Conservation (phyloP, 192 early-diverging fungal genomes). For the Martensiomyces pterosporus region DNA sequence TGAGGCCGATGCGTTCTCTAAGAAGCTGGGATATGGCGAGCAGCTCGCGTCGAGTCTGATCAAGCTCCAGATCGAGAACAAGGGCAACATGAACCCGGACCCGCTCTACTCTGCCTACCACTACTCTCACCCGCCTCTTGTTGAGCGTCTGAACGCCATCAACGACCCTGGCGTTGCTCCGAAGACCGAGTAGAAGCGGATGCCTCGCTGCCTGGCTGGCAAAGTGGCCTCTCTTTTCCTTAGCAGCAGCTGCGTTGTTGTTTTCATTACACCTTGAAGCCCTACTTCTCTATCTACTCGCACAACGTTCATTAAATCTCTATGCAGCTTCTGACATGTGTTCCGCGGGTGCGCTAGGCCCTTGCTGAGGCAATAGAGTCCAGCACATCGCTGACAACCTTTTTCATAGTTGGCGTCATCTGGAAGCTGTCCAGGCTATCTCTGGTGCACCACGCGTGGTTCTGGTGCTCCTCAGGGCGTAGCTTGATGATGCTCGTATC, state of each 20-base stretch:
- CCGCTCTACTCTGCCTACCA: constrained; percentile 86
- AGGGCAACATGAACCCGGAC: constrained; percentile 82
- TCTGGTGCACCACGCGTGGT: constrained; percentile 27
- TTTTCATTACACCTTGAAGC: not conserved
- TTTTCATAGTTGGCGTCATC: constrained; percentile 31
- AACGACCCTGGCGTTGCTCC: constrained; percentile 47
- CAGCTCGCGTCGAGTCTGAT: constrained; percentile 74
- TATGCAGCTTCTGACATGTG: too few relatives aligned
- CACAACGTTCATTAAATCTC: too few relatives aligned
- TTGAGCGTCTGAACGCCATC: constrained; percentile 75
- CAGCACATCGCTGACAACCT: constrained; percentile 29
- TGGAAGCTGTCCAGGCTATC: constrained; percentile 25
- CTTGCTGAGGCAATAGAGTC: constrained; percentile 8
- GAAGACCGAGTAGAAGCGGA: constrained; percentile 45
- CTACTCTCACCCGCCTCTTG: constrained; percentile 86
- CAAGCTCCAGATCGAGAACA: constrained; percentile 88
- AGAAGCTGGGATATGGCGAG: constrained; percentile 73
- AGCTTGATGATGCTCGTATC: constrained; percentile 3
- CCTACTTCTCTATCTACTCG: too few relatives aligned
- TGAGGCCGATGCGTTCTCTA: constrained; percentile 87
- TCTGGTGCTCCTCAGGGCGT: constrained; percentile 35
- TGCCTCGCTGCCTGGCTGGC: too few relatives aligned
- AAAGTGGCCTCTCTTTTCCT: too few relatives aligned
- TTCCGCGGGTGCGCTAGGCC: too few relatives aligned
- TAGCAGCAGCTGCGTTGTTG: too few relatives aligned